phyloP scores from a whole-genome alignment of 148 eudicot species.

The Rhododendron kiyosumense region DNA sequence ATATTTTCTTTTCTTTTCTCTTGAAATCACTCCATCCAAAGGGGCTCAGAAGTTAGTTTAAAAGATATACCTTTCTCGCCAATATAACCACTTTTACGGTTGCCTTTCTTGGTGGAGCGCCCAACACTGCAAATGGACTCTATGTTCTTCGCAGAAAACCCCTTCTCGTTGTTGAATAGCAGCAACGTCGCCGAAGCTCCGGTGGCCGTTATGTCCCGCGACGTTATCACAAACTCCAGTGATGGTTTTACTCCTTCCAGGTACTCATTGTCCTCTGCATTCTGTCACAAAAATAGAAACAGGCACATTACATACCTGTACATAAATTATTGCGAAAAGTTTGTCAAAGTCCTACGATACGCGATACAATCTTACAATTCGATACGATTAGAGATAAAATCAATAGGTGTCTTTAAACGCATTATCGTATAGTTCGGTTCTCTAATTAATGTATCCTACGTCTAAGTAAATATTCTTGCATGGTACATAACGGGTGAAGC shows the following conservation, averaged over 20 bases:
- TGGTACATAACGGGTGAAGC: background rate
- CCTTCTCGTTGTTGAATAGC: constrained; percentile 60
- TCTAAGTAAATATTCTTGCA: background rate
- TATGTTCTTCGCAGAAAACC: constrained; percentile 48
- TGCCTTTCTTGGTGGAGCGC: constrained; percentile 65
- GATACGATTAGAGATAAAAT: too few species aligned
- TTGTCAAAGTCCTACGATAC: too few species aligned
- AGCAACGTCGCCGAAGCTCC: constrained; percentile 60
- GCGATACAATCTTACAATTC: too few species aligned
- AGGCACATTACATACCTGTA: background rate
- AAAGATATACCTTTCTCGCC: background rate
- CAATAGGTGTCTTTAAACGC: too few species aligned
- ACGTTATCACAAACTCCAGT: constrained; percentile 58
- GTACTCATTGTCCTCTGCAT: constrained; percentile 79
- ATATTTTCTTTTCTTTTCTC: too few species aligned
- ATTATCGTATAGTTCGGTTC: too few species aligned
- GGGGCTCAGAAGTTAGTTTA: background rate
- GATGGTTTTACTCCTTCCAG: constrained; percentile 51
- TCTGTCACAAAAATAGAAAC: constrained; percentile 25
- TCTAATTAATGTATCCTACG: too few species aligned
- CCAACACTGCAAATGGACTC: constrained; percentile 67
- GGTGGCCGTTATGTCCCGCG: constrained; percentile 50
- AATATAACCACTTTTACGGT: constrained; percentile 32
- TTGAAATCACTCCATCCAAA: too few species aligned
- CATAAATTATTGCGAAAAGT: too few species aligned